Evolutionary conservation across 306 rosid species (phyloP), one percentile per base, ranked within the genome.

Genomic region (Fragaria iinumae): DNA sequence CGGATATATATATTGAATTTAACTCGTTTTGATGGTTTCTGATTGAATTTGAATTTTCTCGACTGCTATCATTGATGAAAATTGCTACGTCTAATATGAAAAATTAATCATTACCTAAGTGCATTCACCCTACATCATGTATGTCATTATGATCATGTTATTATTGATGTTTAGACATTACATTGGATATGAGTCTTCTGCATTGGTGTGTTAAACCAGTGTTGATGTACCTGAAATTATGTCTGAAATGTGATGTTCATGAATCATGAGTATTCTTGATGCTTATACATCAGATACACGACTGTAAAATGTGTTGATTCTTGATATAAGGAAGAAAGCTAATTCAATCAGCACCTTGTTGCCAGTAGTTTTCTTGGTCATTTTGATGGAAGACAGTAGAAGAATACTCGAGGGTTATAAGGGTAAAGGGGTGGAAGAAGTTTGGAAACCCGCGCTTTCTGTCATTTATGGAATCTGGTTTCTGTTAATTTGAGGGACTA

Each of bases 51-150:
- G 41, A 45, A 6, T 45, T 25, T 69, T 11, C 39, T 25, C 12
- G 60, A 48, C 27, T 70, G 16, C 60, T 17, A 70, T 17, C 60
- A 48, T 68, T 71, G 45, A 71, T 71, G 45, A 71, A 8, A 49
- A 36, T 5, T 52, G 36, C 36, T 53, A 6, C 43, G 12, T 49
- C 23, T 52, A n/a, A n/a, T 20, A 36, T 11, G 21, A 21, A 72
- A 55, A 38, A 9, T 72, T 29, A 52, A 18, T 3, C 10, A 18
- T 11, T 60, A 13, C 39, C 14, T 11, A 29, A 17, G 29, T 34
- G 75, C 47, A 49, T 72, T 72, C 43, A 52, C 64, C 11, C 48
- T 50, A 50, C 25, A 13, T 71, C 62, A 49, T 23, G 50, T 17
- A 49, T 71, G 45, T 32, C 17, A 32, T n/a, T 45, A 23, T 20